Conservation (phyloP, 805 yeast genomes). For the Candida hungchunana region DNA sequence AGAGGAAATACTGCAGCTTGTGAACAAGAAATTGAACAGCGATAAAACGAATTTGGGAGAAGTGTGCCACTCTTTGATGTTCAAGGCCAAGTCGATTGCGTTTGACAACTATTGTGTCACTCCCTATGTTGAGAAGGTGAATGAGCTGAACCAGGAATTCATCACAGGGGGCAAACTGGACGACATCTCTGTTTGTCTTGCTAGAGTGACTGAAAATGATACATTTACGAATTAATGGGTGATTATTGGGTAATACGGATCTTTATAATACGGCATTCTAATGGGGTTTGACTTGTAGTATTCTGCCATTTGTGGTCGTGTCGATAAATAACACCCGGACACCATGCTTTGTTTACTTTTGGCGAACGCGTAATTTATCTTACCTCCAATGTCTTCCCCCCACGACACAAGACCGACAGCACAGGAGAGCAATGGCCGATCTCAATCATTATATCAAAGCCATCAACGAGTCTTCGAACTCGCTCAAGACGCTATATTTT, state of each 20-base stretch:
- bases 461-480: conserved; percentile 16
- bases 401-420: no score
- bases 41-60: conserved; percentile 32
- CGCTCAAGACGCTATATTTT: conserved; percentile 37
- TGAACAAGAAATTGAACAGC: conserved; percentile 31
- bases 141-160: conserved; percentile 30
- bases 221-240: not conserved
- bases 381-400: no score
- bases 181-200: conserved; percentile 49
- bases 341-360: no score
- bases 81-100: conserved; percentile 44
- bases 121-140: conserved; percentile 50
- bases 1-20: conserved; percentile 39
- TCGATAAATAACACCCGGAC: no score
- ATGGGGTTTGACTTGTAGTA: conserved; percentile 14
- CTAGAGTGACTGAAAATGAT: conserved; percentile 31
- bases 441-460: conserved; percentile 10
- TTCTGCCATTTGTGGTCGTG: no score
- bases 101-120: conserved; percentile 49
- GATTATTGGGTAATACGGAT: conserved; percentile 15
- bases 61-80: conserved; percentile 37
- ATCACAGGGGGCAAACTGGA: conserved; percentile 52
- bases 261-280: conserved; percentile 10
- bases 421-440: conserved; percentile 17
- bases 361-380: no score